Evolutionary conservation across 306 rosid species (phyloP).

Genomic region (Pachyrhizus erosus): DNA sequence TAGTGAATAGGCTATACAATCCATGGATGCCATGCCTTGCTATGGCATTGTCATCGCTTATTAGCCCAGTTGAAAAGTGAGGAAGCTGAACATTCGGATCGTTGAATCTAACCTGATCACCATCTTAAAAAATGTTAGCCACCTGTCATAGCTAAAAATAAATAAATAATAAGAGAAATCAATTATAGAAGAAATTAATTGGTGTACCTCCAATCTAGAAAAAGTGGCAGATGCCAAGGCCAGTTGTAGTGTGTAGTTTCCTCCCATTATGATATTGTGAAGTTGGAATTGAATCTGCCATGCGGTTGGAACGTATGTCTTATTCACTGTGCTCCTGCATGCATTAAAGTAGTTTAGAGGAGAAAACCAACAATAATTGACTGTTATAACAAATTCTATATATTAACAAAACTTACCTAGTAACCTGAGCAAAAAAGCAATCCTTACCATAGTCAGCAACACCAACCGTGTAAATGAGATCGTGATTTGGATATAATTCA

Average conservation of each 20-base stretch:
- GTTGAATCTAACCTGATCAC: conserved; percentile 67
- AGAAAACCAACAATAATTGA: neutral
- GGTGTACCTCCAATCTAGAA: neutral
- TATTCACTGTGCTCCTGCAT: conserved; percentile 47
- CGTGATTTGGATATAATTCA: conserved; percentile 53
- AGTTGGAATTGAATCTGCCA: conserved; percentile 70
- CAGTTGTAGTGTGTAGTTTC: conserved; percentile 72
- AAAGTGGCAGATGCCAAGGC: conserved; percentile 63
- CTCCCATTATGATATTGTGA: neutral
- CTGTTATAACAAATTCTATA: neutral
- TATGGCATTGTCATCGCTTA: conserved; percentile 73
- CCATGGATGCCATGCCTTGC: conserved; percentile 94
- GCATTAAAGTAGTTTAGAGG: neutral
- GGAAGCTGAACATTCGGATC: neutral
- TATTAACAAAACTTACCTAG: conserved; percentile 32
- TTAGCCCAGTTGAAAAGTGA: conserved; percentile 48
- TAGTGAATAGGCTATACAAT: conserved; percentile 52
- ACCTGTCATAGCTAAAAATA: too few relatives aligned
- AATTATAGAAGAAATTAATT: neutral
- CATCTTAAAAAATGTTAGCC: neutral
- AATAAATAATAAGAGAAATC: too few relatives aligned
- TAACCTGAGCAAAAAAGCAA: conserved; percentile 78
- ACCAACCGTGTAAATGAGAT: conserved; percentile 58
- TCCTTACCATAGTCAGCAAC: conserved; percentile 38
- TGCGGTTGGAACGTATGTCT: conserved; percentile 56